phyloP scores from a whole-genome alignment of 2,329 filamentous ascomycete genomes.

The Penicillium sp. region DNA sequence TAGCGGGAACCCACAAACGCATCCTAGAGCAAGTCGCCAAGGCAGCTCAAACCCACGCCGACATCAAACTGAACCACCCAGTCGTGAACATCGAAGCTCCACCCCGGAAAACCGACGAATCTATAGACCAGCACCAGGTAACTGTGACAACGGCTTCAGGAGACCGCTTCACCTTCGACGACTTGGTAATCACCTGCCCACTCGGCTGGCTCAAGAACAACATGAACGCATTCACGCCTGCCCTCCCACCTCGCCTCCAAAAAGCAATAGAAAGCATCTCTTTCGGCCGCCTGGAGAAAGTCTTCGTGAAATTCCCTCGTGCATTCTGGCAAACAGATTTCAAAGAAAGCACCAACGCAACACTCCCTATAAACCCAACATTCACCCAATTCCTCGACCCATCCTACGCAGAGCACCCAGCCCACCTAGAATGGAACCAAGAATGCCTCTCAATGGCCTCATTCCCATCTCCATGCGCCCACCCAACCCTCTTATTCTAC shows the following conservation, averaged over 20 bases:
- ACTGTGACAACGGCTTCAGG: slow-evolving; percentile 42
- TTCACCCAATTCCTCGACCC: slow-evolving; percentile 78
- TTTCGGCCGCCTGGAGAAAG: slow-evolving; percentile 49
- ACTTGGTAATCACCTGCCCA: slow-evolving; percentile 54
- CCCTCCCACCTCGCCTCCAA: slow-evolving; percentile 43
- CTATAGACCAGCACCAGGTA: slow-evolving; percentile 38
- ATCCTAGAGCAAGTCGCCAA: slow-evolving; percentile 57
- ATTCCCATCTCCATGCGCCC: slow-evolving; percentile 58
- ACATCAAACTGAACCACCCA: slow-evolving; percentile 51
- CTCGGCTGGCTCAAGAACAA: slow-evolving; percentile 56
- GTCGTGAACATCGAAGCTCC: slow-evolving; percentile 41
- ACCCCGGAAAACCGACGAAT: slow-evolving; percentile 10
- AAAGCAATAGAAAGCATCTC: slow-evolving; percentile 50
- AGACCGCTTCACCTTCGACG: slow-evolving; percentile 46
- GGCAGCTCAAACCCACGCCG: slow-evolving; percentile 48
- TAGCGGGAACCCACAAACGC: slow-evolving; percentile 60
- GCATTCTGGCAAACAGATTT: slow-evolving; percentile 69
- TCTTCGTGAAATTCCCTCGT: slow-evolving; percentile 67
- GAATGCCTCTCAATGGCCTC: slow-evolving; percentile 76
- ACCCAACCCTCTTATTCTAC: slow-evolving; percentile 83
- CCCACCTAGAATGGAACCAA: slow-evolving; percentile 68
- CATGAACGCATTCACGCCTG: slow-evolving; percentile 45
- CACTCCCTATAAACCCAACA: slow-evolving; percentile 49
- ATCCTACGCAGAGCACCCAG: slow-evolving; percentile 62
- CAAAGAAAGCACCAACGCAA: slow-evolving; percentile 8